Conservation (phyloP, 805 yeast species). For the Nakazawaea holstii region DNA sequence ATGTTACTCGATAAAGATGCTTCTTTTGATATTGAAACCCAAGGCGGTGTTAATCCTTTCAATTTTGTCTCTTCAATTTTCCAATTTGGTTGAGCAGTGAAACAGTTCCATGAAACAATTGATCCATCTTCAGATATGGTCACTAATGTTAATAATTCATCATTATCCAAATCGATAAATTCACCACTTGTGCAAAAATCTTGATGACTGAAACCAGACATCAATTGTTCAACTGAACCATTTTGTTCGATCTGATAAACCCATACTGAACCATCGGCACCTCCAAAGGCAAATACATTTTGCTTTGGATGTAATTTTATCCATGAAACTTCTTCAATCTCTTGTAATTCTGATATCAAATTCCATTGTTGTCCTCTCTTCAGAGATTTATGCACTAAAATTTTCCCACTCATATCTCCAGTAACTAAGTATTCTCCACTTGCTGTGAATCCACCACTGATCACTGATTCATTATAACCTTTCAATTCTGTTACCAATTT, state of each 20-base stretch:
- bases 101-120: conserved; percentile 86
- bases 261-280: conserved; percentile 91
- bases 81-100: conserved; percentile 64
- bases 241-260: conserved; percentile 67
- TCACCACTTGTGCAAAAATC: conserved; percentile 75
- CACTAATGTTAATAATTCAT: conserved; percentile 57
- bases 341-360: conserved; percentile 63
- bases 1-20: conserved; percentile 40
- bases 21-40: conserved; percentile 70
- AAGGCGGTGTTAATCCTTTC: conserved; percentile 75
- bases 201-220: conserved; percentile 79
- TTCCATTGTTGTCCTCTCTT: conserved; percentile 85
- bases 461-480: conserved; percentile 86
- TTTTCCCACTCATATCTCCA: conserved; percentile 92
- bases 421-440: conserved; percentile 81
- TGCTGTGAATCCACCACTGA: conserved; percentile 74
- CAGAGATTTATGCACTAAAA: conserved; percentile 64
- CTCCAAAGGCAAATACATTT: conserved; percentile 83
- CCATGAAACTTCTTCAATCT: conserved; percentile 89
- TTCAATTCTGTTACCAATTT: conserved; percentile 67
- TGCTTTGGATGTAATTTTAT: conserved; percentile 72
- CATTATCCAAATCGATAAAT: conserved; percentile 57
- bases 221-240: conserved; percentile 58
- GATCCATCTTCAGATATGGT: conserved; percentile 84
- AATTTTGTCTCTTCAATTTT: conserved; percentile 61